Percentiles rank a stretch among this genome's conserved stretches.
Evolutionary conservation across 768 basidiomycete genomes (phyloP).

Genomic region (Sarcodon aspratus): DNA sequence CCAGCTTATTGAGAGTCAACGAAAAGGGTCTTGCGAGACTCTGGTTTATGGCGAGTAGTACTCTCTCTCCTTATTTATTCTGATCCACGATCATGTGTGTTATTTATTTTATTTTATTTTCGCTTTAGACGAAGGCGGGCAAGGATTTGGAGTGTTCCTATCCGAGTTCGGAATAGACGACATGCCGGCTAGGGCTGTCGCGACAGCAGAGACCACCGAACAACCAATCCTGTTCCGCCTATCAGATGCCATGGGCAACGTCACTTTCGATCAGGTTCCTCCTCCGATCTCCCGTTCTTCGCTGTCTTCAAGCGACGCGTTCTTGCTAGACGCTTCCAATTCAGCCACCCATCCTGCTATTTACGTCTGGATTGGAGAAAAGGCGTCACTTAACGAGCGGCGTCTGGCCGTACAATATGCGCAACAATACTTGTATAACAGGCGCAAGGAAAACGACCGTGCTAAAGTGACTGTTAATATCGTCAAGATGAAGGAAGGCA

Average conservation of each 20-base stretch:
- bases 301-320: conserved; percentile 38
- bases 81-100: neutral
- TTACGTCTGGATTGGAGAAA: conserved; percentile 48
- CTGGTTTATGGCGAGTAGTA: conserved; percentile 35
- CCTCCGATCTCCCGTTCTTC: conserved; percentile 16
- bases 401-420: conserved; percentile 46
- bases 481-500: conserved; percentile 43
- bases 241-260: conserved; percentile 31
- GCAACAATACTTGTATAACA: conserved; percentile 37
- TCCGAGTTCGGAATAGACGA: conserved; percentile 27
- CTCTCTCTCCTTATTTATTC: neutral
- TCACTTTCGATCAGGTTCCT: conserved; percentile 25
- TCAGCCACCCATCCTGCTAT: conserved; percentile 27
- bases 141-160: conserved; percentile 36
- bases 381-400: conserved; percentile 33
- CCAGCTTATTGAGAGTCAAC: conserved; percentile 29
- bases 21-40: conserved; percentile 29
- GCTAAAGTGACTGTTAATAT: conserved; percentile 23
- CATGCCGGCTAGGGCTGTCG: conserved; percentile 6
- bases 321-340: conserved; percentile 35
- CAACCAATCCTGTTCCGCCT: conserved; percentile 26
- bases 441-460: conserved; percentile 12
- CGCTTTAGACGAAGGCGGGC: conserved; percentile 37
- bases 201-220: conserved; percentile 10
- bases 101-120: neutral